Evolutionary conservation across 2,329 filamentous ascomycete genomes (phyloP), one percentile per base, ranked within the genome.

Genomic region (Hirsutella rhossiliensis): DNA sequence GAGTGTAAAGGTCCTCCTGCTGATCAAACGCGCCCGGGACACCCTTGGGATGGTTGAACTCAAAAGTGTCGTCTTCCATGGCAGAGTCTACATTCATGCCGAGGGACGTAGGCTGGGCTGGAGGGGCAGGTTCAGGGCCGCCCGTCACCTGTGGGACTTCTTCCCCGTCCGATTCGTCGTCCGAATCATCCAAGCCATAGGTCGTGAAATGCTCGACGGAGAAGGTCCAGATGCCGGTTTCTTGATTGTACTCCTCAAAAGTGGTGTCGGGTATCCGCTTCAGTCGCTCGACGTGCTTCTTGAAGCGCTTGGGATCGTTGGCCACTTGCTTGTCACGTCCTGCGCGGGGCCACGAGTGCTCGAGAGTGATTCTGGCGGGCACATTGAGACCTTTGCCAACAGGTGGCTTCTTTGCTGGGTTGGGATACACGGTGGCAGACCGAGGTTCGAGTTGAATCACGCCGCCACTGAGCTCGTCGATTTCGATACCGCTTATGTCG

Each of bases 141-240:
- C 23, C 23, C 23, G 69, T 47, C 9, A 18, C 28, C 20, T 43
- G 46, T 34, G 28, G 48, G 31, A n/a, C 56, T 48, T 45, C 48
- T 11, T 53, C 78, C 8, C 71, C 27, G 40, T 82, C 73, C 8
- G 77, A 79, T 42, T 85, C 82, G 27, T 87, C 82, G 38, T 88
- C 85, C 43, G 81, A 77, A 36, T 44, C 87, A 50, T 90, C 84
- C 43, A 97, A 73, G 36, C 85, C 89, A 58, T 98, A 98, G 1
- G 88, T 95, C 1, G 90, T 97, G 62, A 94, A 98, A 62, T 98
- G 92, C 56, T 90, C 81, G n/a, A 98, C 92, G 11, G 72, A 80
- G 67, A 98, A 98, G 13, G 78, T 77, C 94, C 94, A 98, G 40
- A 85, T 76, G 43, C 90, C 92, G 43, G 80, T 88, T 2, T 86